Evolutionary conservation across 2,329 filamentous ascomycete species (phyloP).

Genomic region (Colletotrichum caudatum): DNA sequence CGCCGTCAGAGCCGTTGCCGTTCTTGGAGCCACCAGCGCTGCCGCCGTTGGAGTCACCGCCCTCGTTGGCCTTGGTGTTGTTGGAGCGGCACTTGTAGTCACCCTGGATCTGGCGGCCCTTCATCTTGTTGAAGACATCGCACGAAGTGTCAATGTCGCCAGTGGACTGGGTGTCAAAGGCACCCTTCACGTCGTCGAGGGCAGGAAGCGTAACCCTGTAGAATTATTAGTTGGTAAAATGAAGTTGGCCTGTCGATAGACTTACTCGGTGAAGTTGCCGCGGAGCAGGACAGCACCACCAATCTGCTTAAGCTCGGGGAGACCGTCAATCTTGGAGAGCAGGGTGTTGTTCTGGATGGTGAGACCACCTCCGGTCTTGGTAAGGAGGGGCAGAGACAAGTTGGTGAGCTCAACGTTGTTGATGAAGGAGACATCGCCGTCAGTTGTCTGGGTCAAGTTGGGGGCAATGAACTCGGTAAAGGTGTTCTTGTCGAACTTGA

Average conservation of each 20-base stretch:
- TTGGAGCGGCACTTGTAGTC: conserved; percentile 63
- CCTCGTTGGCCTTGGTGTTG: conserved; percentile 65
- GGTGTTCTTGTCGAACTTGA: conserved; percentile 87
- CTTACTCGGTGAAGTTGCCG: conserved; percentile 78
- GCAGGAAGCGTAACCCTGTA: conserved; percentile 76
- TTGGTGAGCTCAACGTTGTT: conserved; percentile 75
- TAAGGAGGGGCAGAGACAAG: conserved; percentile 79
- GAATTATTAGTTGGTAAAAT: neutral
- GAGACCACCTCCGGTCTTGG: conserved; percentile 80
- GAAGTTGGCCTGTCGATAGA: neutral
- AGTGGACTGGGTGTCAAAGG: conserved; percentile 77
- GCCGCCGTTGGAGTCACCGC: conserved; percentile 49
- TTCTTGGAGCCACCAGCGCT: conserved; percentile 46
- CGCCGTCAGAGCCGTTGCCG: conserved; percentile 51
- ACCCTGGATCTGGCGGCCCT: conserved; percentile 60
- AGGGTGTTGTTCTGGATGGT: conserved; percentile 91
- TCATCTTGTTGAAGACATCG: conserved; percentile 62
- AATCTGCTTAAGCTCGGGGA: conserved; percentile 76
- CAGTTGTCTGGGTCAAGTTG: conserved; percentile 76
- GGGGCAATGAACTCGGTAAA: conserved; percentile 71
- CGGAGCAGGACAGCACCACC: conserved; percentile 86
- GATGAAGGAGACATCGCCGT: conserved; percentile 71
- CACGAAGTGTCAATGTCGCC: conserved; percentile 70
- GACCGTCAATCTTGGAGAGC: conserved; percentile 73
- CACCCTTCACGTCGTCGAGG: conserved; percentile 76